A percentile compares a stretch with the other conserved stretches of the same genome.
phyloP scores from a whole-genome alignment of 2,329 filamentous ascomycete species.

The Aureobasidium musti region DNA sequence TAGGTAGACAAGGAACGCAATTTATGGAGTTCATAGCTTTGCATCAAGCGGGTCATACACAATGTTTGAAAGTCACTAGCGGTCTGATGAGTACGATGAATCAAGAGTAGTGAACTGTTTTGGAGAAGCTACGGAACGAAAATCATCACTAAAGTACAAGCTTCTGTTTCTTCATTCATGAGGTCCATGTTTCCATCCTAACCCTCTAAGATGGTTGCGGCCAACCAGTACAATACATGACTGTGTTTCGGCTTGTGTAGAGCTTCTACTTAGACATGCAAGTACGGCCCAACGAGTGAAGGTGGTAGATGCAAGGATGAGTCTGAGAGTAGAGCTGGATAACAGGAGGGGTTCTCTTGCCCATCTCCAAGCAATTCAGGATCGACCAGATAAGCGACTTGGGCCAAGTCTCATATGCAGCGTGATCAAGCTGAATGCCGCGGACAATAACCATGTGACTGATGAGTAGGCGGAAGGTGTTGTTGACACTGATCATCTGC shows the following conservation, averaged over 20 bases:
- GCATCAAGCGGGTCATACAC: neutral
- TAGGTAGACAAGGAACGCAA: no score
- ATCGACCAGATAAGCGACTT: conserved; percentile 2
- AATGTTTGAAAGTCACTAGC: no score
- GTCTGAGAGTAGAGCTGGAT: neutral
- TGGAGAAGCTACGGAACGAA: neutral
- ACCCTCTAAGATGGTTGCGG: neutral
- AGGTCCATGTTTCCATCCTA: neutral
- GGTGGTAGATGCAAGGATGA: conserved; percentile 5
- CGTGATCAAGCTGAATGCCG: neutral
- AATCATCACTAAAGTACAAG: neutral
- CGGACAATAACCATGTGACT: neutral
- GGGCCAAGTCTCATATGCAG: neutral
- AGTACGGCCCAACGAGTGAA: neutral
- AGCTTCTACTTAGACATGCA: neutral
- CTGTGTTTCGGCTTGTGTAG: neutral
- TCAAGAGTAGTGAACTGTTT: neutral
- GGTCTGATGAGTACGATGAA: neutral
- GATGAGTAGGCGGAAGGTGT: conserved; percentile 4
- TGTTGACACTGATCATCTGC: neutral
- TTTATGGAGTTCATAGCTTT: no score
- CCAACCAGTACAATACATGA: neutral
- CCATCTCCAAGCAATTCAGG: neutral
- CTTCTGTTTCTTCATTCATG: neutral
- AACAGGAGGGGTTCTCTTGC: neutral